Evolutionary conservation across 768 basidiomycete species (phyloP), one percentile per base, ranked within the genome.

Genomic region (Paxillus rubicundulus): DNA sequence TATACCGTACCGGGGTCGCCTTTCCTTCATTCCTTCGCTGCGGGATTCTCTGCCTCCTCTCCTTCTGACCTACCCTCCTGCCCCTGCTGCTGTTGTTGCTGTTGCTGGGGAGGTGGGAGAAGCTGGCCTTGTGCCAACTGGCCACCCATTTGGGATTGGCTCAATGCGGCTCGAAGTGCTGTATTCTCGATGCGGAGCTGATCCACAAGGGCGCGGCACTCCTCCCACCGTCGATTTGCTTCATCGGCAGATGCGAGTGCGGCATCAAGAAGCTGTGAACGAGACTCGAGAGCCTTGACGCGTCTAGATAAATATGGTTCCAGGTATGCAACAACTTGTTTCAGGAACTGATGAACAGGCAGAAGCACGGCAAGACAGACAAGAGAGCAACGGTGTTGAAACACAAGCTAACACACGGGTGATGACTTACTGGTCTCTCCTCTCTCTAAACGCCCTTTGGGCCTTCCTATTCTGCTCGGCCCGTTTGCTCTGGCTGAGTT

Each of bases 381-480:
- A 55, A 47, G 32, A 30, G 14, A 44, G 30, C 49, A 36, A 50
- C 34, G 50, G 46, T 43, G 5, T 30, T 30, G 30, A 30, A 30
- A 30, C 30, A 30, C 10, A 30, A 3, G 30, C 30, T 9, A 1
- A 30, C 9, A 30, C 30, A 10, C 10, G 9, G 32, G 28, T 51
- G 4, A 50, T 37, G 53, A 53, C 87, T 70, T 45, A 92, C 91
- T 89, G 86, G 72, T 97, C 93, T 62, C 93, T 76, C 28, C 93
- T 82, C 67, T 94, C 89, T 54, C 93, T 75, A 70, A 95, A 97
- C 2, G 92, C 92, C 38, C 92, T 80, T 72, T 97, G 93, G 0
- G 93, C 93, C 69, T 93, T 94, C 60, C 93, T 80, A 69, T 97
- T 97, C 74, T 97, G 93, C 63, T 95, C 93, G 39, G 93, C 93